phyloP scores from a whole-genome alignment of 2,329 filamentous ascomycete genomes.

The Trichoderma arundinaceum region DNA sequence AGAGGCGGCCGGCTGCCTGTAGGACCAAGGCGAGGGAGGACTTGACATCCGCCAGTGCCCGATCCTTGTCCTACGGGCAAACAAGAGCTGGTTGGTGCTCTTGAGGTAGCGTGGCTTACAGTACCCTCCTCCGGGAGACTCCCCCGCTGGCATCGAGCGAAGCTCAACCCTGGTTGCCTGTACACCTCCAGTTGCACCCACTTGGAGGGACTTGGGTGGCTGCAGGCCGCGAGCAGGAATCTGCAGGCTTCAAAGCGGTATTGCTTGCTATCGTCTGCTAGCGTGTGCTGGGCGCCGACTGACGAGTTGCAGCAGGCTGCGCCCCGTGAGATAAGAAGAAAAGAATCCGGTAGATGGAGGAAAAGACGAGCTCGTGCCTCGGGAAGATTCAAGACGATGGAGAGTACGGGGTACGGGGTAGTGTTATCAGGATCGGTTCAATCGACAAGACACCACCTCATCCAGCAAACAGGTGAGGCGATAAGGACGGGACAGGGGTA shows the following conservation, averaged over 20 bases:
- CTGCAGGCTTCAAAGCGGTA: conserved; percentile 8
- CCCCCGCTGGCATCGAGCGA: conserved; percentile 22
- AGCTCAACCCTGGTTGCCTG: conserved; percentile 13
- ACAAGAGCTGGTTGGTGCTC: conserved; percentile 32
- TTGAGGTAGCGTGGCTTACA: conserved; percentile 28
- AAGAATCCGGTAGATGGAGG: too few relatives aligned
- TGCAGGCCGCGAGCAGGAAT: conserved; percentile 16
- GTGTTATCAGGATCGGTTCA: too few relatives aligned
- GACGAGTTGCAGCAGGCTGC: conserved; percentile 3
- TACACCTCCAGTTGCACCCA: neutral
- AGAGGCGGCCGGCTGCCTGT: conserved; percentile 21
- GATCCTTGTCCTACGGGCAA: conserved; percentile 23
- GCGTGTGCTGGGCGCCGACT: conserved; percentile 11
- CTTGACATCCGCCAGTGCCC: conserved; percentile 14
- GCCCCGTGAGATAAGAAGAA: conserved; percentile 13
- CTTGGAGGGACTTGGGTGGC: neutral
- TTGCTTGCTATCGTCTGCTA: conserved; percentile 23
- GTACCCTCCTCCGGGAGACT: conserved; percentile 22
- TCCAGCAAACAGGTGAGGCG: conserved; percentile 7
- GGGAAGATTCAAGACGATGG: too few relatives aligned
- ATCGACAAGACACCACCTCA: conserved; percentile 3
- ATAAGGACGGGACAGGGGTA: conserved; percentile 16
- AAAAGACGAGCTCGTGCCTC: too few relatives aligned
- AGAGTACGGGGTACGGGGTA: too few relatives aligned
- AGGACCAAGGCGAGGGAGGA: neutral